phyloP scores from a whole-genome alignment of 352 stramenopile species.

The Globisporangium iwayamae region DNA sequence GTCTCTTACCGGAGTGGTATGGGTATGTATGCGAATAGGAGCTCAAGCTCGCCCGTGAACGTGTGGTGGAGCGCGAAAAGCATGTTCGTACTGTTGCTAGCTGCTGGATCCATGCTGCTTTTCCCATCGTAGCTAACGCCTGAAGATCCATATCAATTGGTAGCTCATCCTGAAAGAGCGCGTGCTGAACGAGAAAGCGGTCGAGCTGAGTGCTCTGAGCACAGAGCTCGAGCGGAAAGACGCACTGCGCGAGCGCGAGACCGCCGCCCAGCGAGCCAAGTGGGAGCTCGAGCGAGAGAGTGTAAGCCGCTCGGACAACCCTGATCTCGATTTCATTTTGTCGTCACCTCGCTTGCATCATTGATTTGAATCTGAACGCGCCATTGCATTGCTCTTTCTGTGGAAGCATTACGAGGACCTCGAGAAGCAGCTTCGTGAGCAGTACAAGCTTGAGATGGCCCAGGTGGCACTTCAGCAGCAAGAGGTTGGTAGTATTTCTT shows the following conservation, averaged over 20 bases:
- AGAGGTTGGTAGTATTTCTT: background rate
- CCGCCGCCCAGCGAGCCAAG: conserved; percentile 1
- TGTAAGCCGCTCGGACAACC: conserved; percentile 1
- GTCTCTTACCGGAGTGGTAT: too few relatives aligned
- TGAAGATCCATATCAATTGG: background rate
- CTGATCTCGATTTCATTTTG: background rate
- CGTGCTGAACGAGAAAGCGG: conserved; percentile 39
- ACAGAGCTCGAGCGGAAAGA: conserved; percentile 15
- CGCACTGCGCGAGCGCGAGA: background rate
- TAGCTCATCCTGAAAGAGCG: conserved; percentile 42
- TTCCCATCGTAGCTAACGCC: background rate
- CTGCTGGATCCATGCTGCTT: background rate
- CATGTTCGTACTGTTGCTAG: conserved; percentile 22
- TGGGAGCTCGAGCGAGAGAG: conserved; percentile 14
- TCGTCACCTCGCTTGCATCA: background rate
- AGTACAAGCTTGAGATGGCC: conserved; percentile 1
- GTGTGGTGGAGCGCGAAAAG: conserved; percentile 21
- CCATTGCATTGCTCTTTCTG: background rate
- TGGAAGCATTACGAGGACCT: conserved; percentile 2
- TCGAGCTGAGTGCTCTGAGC: conserved; percentile 27
- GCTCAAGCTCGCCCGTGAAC: background rate
- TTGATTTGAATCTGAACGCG: background rate
- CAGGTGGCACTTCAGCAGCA: background rate
- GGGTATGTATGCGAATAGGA: background rate
- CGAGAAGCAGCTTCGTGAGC: conserved; percentile 3